Conservation (phyloP, 495 filamentous ascomycete species). For the Cercophora newfieldiana region DNA sequence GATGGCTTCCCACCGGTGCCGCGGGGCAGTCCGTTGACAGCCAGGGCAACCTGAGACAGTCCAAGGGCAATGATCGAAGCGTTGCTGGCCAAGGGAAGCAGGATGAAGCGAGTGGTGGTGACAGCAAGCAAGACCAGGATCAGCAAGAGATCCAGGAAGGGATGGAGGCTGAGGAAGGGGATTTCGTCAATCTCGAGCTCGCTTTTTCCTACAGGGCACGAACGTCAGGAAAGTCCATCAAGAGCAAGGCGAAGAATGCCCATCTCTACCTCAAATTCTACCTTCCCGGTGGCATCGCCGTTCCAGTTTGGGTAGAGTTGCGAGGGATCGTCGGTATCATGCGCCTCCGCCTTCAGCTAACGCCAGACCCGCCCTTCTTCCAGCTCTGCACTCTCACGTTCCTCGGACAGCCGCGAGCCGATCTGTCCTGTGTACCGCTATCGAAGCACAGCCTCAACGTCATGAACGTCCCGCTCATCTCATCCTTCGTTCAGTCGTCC, state of each 20-base stretch:
- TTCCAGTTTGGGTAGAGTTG: constrained; percentile 74
- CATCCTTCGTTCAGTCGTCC: constrained; percentile 69
- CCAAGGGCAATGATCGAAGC: constrained; percentile 49
- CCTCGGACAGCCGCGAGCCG: constrained; percentile 74
- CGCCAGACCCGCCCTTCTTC: constrained; percentile 72
- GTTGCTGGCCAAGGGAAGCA: constrained; percentile 44
- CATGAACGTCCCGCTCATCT: constrained; percentile 70
- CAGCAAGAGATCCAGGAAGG: constrained; percentile 56
- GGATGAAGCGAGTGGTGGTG: constrained; percentile 25
- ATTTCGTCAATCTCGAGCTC: constrained; percentile 71
- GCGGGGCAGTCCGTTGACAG: constrained; percentile 57
- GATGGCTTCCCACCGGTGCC: constrained; percentile 66
- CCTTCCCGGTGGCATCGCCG: constrained; percentile 55
- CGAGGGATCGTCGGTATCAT: constrained; percentile 64
- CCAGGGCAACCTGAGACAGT: constrained; percentile 48
- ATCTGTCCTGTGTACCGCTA: constrained; percentile 66
- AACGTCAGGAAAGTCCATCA: constrained; percentile 55
- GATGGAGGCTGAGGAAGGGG: constrained; percentile 72
- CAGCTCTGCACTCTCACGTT: constrained; percentile 68
- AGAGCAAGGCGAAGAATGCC: constrained; percentile 64
- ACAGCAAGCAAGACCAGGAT: constrained; percentile 41
- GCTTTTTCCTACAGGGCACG: constrained; percentile 67
- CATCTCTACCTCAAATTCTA: constrained; percentile 71
- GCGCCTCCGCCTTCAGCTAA: constrained; percentile 65
- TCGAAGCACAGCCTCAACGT: constrained; percentile 65